These are phyloP conservation scores for Gliomastix tumulicola DNA, from an alignment of 2,329 filamentous ascomycete genomes.

Conservation along the genomic window DNA sequence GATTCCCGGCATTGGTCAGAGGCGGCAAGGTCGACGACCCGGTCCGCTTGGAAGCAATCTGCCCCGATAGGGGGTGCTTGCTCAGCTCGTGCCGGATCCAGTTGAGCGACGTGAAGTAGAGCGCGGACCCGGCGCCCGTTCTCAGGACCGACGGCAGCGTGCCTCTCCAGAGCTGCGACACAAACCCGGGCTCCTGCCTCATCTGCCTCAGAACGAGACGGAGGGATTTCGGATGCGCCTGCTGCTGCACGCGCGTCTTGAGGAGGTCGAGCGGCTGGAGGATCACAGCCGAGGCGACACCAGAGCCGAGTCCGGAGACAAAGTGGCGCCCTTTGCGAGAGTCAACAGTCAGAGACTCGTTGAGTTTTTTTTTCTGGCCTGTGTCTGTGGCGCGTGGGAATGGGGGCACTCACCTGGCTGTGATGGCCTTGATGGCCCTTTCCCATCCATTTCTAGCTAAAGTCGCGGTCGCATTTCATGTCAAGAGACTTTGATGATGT, in stretches of 20 bases:
- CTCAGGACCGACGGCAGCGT: slow-evolving; percentile 88
- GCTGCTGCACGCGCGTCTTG: slow-evolving; percentile 94
- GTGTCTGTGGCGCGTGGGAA: too few species aligned
- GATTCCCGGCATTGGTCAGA: slow-evolving; percentile 76
- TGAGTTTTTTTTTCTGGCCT: too few species aligned
- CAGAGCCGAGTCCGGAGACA: slow-evolving; percentile 78
- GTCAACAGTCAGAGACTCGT: too few species aligned
- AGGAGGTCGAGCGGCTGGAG: slow-evolving; percentile 93
- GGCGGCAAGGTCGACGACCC: slow-evolving; percentile 70
- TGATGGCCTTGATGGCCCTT: too few species aligned
- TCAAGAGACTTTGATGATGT: too few species aligned
- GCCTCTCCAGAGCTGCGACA: slow-evolving; percentile 82
- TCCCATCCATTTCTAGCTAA: too few species aligned
- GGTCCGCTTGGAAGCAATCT: too few species aligned
- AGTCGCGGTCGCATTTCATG: too few species aligned
- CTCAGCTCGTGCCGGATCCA: slow-evolving; percentile 65
- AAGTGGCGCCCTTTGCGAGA: slow-evolving; percentile 80
- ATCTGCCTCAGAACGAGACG: slow-evolving; percentile 18
- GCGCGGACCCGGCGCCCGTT: slow-evolving; percentile 84
- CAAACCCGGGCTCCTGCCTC: slow-evolving; percentile 50
- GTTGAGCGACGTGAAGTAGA: slow-evolving; percentile 91
- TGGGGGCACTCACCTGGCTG: too few species aligned
- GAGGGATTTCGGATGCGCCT: slow-evolving; percentile 63
- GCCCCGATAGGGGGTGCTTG: too few species aligned
- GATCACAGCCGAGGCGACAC: slow-evolving; percentile 79